Conservation (phyloP, 1,284 basidiomycete genomes). For the Coniferiporia weirii region DNA sequence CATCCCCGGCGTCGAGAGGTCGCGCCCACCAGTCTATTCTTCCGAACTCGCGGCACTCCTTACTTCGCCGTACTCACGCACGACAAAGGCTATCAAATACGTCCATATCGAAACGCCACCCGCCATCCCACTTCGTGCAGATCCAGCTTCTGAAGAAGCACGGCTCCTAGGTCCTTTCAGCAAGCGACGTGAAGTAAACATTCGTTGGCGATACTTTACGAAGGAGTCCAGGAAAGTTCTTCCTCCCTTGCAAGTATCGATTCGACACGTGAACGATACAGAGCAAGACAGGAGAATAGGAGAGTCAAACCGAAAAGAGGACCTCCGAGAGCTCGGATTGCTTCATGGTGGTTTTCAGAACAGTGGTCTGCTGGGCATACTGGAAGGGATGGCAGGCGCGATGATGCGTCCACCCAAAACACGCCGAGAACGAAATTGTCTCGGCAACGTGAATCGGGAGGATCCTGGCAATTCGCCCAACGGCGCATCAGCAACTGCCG, state of each 20-base stretch:
- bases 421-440: slow-evolving; percentile 10
- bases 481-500: slow-evolving; percentile 10
- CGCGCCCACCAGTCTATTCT: slow-evolving; percentile 59
- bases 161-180: slow-evolving; percentile 57
- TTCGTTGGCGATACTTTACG: slow-evolving; percentile 61
- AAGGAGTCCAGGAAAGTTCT: slow-evolving; percentile 48
- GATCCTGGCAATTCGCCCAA: slow-evolving; percentile 27
- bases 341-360: slow-evolving; percentile 42
- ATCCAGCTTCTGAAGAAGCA: slow-evolving; percentile 55
- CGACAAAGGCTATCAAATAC: slow-evolving; percentile 34
- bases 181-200: slow-evolving; percentile 67
- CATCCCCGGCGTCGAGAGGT: slow-evolving; percentile 46
- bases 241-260: slow-evolving; percentile 52
- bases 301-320: slow-evolving; percentile 13
- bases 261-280: slow-evolving; percentile 19
- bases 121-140: slow-evolving; percentile 48
- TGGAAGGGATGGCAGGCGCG: slow-evolving; percentile 42
- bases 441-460: not conserved
- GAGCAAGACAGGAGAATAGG: slow-evolving; percentile 1
- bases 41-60: slow-evolving; percentile 57
- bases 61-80: slow-evolving; percentile 45
- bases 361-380: slow-evolving; percentile 39
- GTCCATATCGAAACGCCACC: slow-evolving; percentile 45
- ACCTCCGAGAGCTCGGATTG: slow-evolving; percentile 23
- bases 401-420: slow-evolving; percentile 8